Evolutionary conservation across 805 yeast genomes (phyloP), one percentile per base, ranked within the genome.

Genomic region (Millerozyma acaciae): DNA sequence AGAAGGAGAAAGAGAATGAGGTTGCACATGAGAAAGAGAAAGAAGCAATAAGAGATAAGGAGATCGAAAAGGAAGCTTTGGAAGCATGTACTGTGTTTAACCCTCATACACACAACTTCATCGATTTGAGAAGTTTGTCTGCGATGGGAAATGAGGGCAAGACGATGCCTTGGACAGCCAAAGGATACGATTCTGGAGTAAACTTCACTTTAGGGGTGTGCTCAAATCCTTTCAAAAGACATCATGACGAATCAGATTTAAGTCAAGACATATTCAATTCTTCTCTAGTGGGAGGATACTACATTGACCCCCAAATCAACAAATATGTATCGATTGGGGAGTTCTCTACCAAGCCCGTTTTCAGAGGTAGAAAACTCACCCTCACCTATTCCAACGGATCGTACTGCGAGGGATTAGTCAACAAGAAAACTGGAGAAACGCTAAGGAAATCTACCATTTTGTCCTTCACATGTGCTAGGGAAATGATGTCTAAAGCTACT

Each of bases 381-480:
- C 53, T 87, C 41, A 80, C 79, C 26, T 88, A 88, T 55, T 70
- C 63, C 23, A 73, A 76, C 48, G 96, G 96, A 2, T 75, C 79
- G 26, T 65, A 55, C 47, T 77, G 88, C 59, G 55, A 55, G 24
- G 53, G 54, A 16, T 38, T 62, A 4, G 43, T 72, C 14, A 66
- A 70, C 37, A 40, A 45, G 5, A 48, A 43, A 23, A 53, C 59
- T 4, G 81, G 83, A 0, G 57, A 68, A 31, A 70, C 65, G 22
- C 38, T 73, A 29, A 64, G 76, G 31, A 80, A 73, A 47, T 76
- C 88, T 3, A 74, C 94, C 1, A 55, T 84, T 3, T 51, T 87
- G 29, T 72, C 84, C 15, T 84, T 87, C 43, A 72, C 80, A 9
- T 87, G 96, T 57, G 95, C 86, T 55, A 69, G 84, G 39, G 90